Conservation (phyloP, 306 rosid genomes). For the Ormosia emarginata region DNA sequence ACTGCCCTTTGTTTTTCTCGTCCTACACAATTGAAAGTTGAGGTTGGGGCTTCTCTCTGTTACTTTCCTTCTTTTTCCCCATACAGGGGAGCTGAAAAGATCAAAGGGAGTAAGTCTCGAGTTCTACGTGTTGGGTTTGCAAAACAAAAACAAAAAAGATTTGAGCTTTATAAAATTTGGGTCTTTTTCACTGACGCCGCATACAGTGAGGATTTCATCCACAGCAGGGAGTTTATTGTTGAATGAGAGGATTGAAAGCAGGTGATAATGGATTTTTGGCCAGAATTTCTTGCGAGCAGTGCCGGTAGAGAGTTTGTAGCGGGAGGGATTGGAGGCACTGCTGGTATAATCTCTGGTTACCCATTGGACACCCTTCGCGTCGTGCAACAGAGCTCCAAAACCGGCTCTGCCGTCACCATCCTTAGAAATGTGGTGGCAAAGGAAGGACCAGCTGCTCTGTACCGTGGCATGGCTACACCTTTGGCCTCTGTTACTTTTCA, state of each 20-base stretch:
- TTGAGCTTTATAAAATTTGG: no score
- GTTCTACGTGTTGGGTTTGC: no score
- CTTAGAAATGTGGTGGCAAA: constrained; percentile 40
- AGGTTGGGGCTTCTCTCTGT: not conserved
- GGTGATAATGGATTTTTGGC: constrained; percentile 45
- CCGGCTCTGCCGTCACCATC: constrained; percentile 44
- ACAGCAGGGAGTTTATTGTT: not conserved
- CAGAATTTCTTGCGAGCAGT: constrained; percentile 52
- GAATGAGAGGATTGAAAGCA: no score
- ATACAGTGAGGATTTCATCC: no score
- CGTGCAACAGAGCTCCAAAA: constrained; percentile 37
- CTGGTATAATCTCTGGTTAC: constrained; percentile 63
- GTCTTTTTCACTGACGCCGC: no score
- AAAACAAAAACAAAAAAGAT: no score
- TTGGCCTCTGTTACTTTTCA: constrained; percentile 68
- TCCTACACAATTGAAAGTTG: no score
- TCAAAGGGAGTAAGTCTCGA: no score
- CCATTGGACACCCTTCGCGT: constrained; percentile 68
- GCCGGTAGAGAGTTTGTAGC: constrained; percentile 72
- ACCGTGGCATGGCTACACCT: constrained; percentile 71
- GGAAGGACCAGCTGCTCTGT: constrained; percentile 56
- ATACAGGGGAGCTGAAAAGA: no score
- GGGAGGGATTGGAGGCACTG: constrained; percentile 63
- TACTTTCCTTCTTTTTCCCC: not conserved
- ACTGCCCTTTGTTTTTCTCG: not conserved